Evolutionary conservation across 441 rosid genomes (phyloP).

Genomic region (Daphne laureola): DNA sequence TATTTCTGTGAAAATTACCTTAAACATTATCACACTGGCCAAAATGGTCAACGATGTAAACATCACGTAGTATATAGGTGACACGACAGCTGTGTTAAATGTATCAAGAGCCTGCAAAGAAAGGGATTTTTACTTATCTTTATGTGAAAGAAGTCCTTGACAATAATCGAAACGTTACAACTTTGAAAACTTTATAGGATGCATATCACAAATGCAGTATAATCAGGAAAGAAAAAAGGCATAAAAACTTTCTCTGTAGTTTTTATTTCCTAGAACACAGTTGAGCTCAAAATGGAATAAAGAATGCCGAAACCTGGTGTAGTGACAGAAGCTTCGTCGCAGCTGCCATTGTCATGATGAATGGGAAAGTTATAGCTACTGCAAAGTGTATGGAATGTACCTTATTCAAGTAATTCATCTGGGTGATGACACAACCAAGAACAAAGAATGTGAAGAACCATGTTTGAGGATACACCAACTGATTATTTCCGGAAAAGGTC

Average conservation of each 20-base stretch:
- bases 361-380: too few species aligned
- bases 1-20: slow-evolving; percentile 24
- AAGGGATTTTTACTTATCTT: background rate
- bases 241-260: background rate
- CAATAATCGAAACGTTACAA: background rate
- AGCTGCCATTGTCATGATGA: too few species aligned
- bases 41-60: slow-evolving; percentile 55
- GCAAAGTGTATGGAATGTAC: slow-evolving; percentile 11
- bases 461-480: slow-evolving; percentile 50
- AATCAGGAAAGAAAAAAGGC: background rate
- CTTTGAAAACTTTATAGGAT: background rate
- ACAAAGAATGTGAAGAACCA: slow-evolving; percentile 48
- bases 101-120: slow-evolving; percentile 59
- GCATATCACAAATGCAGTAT: too few species aligned
- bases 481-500: slow-evolving; percentile 55
- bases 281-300: too few species aligned
- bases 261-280: too few species aligned
- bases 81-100: slow-evolving; percentile 58
- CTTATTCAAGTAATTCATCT: slow-evolving; percentile 56
- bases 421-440: slow-evolving; percentile 46
- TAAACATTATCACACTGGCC: slow-evolving; percentile 64
- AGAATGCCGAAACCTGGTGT: too few species aligned
- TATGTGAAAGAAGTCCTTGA: background rate
- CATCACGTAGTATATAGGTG: slow-evolving; percentile 62
- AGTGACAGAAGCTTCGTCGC: too few species aligned